Base-by-base conservation (phyloP, 495 filamentous ascomycete species). In the Talaromyces stipitatus region DNA sequence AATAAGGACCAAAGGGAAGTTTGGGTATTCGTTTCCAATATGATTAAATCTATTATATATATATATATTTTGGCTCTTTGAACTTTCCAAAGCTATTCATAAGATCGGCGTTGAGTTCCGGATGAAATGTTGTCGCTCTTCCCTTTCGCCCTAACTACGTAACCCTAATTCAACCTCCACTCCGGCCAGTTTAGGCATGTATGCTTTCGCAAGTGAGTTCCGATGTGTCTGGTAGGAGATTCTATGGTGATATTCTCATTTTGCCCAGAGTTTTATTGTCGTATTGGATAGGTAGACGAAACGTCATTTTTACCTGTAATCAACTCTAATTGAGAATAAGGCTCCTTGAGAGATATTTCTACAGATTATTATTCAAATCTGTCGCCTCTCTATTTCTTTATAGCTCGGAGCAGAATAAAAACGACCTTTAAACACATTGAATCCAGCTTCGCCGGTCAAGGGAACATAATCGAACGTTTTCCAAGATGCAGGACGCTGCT, bases 401-500 rank as follows among this genome's bases (percentile, higher is more conserved):
- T 36, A n/a, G n/a, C n/a, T n/a, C n/a, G n/a, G n/a, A n/a, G n/a
- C n/a, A n/a, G n/a, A n/a, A n/a, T n/a, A n/a, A n/a, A n/a, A n/a
- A n/a, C n/a, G n/a, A n/a, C n/a, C n/a, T n/a, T n/a, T n/a, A n/a
- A n/a, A n/a, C n/a, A n/a, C n/a, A n/a, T n/a, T n/a, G n/a, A n/a
- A n/a, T n/a, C n/a, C n/a, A n/a, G n/a, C n/a, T 36, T 36, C 29
- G 3, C 12, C 8, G 29, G 6, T 8, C 12, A 10, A 32, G 29
- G 12, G 4, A 32, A 32, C 4, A 32, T 2, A 2, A 10, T 32
- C 30, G 12, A 2, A 45, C 2, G 2, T 45, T 46, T 16, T 8
- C 4, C 33, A 38, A 38, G 8, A 47, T 47, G 43, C 43, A 47
- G 29, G 14, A 55, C 12, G 59, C 62, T 8, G 57, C 48, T 43